Conservation (phyloP, 768 basidiomycete genomes). For the Asterophora parasitica region DNA sequence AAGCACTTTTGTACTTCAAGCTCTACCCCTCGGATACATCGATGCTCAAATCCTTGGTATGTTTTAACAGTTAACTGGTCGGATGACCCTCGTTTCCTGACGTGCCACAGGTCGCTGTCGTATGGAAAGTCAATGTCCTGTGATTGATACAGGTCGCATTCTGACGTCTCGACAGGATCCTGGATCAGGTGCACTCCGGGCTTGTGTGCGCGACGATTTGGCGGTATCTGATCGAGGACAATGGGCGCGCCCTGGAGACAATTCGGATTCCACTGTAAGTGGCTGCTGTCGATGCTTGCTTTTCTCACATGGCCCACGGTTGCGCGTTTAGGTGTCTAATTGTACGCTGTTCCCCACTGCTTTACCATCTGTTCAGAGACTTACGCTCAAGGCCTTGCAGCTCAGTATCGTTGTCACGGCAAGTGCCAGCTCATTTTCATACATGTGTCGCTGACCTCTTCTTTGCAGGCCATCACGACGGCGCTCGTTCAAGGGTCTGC, state of each 20-base stretch:
- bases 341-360: slow-evolving; percentile 1
- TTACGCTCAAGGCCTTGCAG: not conserved
- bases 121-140: slow-evolving; percentile 23
- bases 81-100: too few species aligned
- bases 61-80: not conserved
- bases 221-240: slow-evolving; percentile 22
- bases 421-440: not conserved
- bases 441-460: not conserved
- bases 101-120: slow-evolving; percentile 29
- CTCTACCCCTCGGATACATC: slow-evolving; percentile 25
- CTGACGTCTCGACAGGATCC: slow-evolving; percentile 14
- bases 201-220: slow-evolving; percentile 23
- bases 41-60: slow-evolving; percentile 25
- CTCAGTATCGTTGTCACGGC: slow-evolving; percentile 20
- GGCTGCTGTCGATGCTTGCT: not conserved
- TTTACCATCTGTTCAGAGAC: too few species aligned
- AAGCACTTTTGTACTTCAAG: slow-evolving; percentile 31
- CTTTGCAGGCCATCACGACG: slow-evolving; percentile 26
- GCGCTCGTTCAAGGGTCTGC: not conserved
- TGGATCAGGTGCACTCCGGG: slow-evolving; percentile 22
- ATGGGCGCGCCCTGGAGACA: slow-evolving; percentile 15
- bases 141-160: not conserved
- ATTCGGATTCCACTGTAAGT: slow-evolving; percentile 22
- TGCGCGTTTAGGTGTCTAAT: slow-evolving; percentile 5
- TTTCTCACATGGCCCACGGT: not conserved